Evolutionary conservation across 2,329 filamentous ascomycete genomes (phyloP).

Genomic region (Ophiocordyceps camponoti-saundersi): DNA sequence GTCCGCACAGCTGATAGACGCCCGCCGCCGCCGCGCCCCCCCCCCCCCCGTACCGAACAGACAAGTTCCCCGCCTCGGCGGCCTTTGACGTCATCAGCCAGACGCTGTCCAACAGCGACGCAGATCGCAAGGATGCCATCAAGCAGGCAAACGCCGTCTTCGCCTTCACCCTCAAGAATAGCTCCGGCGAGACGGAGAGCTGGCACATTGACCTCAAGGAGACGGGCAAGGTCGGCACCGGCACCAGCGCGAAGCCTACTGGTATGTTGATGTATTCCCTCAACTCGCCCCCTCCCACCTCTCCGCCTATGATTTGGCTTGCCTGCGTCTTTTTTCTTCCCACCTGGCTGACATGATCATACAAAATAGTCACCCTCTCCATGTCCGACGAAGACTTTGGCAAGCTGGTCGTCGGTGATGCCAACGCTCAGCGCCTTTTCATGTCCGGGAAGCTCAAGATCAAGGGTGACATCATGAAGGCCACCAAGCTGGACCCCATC

Average conservation of each 20-base stretch:
- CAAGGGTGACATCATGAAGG: conserved; percentile 97
- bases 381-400: conserved; percentile 79
- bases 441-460: conserved; percentile 99
- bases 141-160: conserved; percentile 80
- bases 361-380: conserved; percentile 56
- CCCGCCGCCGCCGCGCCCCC: no score
- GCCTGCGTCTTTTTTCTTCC: neutral
- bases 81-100: conserved; percentile 81
- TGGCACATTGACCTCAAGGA: conserved; percentile 97
- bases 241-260: conserved; percentile 63
- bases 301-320: conserved; percentile 56
- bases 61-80: conserved; percentile 73
- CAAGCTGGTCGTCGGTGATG: conserved; percentile 69
- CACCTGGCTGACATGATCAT: neutral
- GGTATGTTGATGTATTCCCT: conserved; percentile 44
- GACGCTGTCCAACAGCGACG: conserved; percentile 49
- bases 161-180: conserved; percentile 85
- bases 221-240: conserved; percentile 65
- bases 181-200: conserved; percentile 56
- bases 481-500: conserved; percentile 88
- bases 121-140: conserved; percentile 72
- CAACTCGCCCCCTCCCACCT: conserved; percentile 42
- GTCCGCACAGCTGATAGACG: neutral
- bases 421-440: conserved; percentile 87
- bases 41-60: no score